Evolutionary conservation across 208 protist genomes (phyloP).

Genomic region (Acanthamoeba quina): DNA sequence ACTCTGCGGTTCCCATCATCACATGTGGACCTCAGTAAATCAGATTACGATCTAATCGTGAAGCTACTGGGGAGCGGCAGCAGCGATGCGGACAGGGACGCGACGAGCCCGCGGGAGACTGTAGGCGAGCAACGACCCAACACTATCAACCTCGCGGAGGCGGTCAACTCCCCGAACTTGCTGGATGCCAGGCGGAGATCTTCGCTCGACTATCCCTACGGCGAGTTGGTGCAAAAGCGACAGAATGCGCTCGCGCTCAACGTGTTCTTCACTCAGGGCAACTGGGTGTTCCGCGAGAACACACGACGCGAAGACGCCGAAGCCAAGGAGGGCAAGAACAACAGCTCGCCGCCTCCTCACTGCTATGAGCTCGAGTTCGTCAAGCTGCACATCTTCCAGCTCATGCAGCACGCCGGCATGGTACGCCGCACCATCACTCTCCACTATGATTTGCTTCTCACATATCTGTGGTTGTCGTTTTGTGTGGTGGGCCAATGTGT

Average conservation of each 20-base stretch:
- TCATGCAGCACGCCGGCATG: constrained; percentile 42
- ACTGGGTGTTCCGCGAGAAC: constrained; percentile 73
- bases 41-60: constrained; percentile 58
- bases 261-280: constrained; percentile 74
- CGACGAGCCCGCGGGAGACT: not conserved
- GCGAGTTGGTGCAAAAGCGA: constrained; percentile 42
- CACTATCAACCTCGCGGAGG: not conserved
- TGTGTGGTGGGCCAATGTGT: not conserved
- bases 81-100: not conserved
- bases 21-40: constrained; percentile 58
- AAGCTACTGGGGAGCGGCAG: constrained; percentile 15
- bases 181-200: not conserved
- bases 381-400: constrained; percentile 70
- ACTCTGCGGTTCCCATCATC: constrained; percentile 72
- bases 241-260: constrained; percentile 66
- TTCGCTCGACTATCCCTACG: constrained; percentile 10
- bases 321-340: not conserved
- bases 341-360: not conserved
- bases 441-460: not conserved
- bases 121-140: not conserved
- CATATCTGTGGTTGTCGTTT: not conserved
- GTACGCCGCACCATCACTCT: not conserved
- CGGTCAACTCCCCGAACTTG: not conserved
- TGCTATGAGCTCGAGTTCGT: constrained; percentile 71
- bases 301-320: not conserved